Base-by-base conservation (phyloP, 768 basidiomycete species). In the Tubosaeta sp. region DNA sequence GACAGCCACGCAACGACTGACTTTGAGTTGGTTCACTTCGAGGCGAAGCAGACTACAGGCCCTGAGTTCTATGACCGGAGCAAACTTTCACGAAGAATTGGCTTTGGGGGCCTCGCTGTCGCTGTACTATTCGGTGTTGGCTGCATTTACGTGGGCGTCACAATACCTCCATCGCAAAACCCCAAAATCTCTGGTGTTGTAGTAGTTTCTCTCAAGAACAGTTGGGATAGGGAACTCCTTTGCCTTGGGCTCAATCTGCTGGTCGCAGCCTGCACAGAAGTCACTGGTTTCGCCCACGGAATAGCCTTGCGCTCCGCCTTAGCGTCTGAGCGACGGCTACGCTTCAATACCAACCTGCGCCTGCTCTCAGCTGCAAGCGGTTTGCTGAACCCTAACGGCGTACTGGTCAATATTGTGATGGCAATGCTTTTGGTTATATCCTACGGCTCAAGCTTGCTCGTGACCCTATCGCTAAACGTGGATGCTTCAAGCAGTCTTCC, bases 51-150 rank as follows among this genome's bases (percentile, higher is more conserved):
- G 21, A 61, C 54, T 8, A 47, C 61, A 4, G 55, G 64, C 5
- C 56, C 57, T 43, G 59, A 66, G 13, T 63, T 63, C 34, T 68
- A 64, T 34, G 60, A 68, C 44, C 59, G 59, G 27, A 62, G 66
- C 51, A 51, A 57, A 6, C 45, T 52, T 10, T 60, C 62, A 9
- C 62, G 68, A 42, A 52, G 16, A 24, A 12, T 57, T 2, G 54
- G 57, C 48, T 57, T 68, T 40, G 46, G 54, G 16, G 66, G 68
- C 10, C 46, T 68, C 16, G 58, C 54, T 16, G n/a, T 60, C 9
- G 48, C 66, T 18, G 40, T 55, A 8, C 6, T 64, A 3, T 59
- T 69, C 16, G 43, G 68, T 22, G 42, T 14, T 25, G 13, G 41
- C 42, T 69, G 68, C 53, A 59, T 66, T 8, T 34, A 54, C 16